Evolutionary conservation across 2,329 filamentous ascomycete species (phyloP), one percentile per base, ranked within the genome.

Genomic region (Aureobasidium sp.): DNA sequence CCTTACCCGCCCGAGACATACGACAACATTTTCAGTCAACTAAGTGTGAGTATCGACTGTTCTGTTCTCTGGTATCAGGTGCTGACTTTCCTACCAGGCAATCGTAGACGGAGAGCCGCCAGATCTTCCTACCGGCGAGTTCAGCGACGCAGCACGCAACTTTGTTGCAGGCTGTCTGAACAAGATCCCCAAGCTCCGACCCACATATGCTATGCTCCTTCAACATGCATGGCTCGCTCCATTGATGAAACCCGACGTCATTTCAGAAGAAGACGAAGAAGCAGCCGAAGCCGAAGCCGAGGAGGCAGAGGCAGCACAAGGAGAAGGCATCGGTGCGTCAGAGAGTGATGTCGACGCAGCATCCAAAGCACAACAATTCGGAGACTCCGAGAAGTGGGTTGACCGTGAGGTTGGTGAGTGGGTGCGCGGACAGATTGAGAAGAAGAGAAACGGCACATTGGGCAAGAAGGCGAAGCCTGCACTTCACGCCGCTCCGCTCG

Each of bases 61-160:
- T 13, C 24, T 26, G 43, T 36, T 39, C 27, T 44, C 9, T 15
- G 61, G 20, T 17, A 39, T 47, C 63, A 26, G 63, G 26, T 51
- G 48, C 65, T 67, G 62, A 70, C 67, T 71, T 64, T 57, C 5
- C 46, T 34, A 47, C 27, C 67, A 99, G 94, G 94, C 94, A 62
- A 99, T 99, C 72, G 94, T 99, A 39, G 91, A 97, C 72, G 94
- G 94, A 56, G 92, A 96, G n/a, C 91, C 94, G 15, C 94, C 94
- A 12, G 87, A 89, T 70, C 84, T 99, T 36, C 94, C 94, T 0
- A 79, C 82, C 5, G 84, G 89, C 62, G 86, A 84, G 29, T 99
- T 89, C 73, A 94, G 92, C 0, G 83, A 88, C 62, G 82, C 84
- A 6, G 91, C 93, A 2, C 87, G 87, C 62, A 88, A 93, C 69